These are phyloP conservation scores for Irpex lacteus DNA, from an alignment of 1,284 basidiomycete species.

Conservation along the genomic window DNA sequence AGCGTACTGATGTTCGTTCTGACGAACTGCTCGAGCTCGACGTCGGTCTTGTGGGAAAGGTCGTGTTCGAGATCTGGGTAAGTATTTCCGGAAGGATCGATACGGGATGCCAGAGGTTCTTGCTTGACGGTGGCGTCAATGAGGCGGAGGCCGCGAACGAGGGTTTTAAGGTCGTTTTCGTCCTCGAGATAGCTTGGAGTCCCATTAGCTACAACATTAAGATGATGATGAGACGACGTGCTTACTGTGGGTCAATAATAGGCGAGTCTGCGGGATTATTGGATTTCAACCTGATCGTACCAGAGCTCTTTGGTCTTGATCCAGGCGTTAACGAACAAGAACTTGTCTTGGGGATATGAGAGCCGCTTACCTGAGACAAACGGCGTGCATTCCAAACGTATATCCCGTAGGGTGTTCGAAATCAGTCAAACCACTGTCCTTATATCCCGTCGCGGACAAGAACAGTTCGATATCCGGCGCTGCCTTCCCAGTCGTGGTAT, in stretches of 20 bases:
- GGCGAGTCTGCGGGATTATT: conserved; percentile 39
- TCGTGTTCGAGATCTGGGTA: conserved; percentile 27
- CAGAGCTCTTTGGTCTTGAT: conserved; percentile 42
- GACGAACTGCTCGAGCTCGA: conserved; percentile 33
- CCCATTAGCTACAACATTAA: neutral
- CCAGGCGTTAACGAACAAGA: no score
- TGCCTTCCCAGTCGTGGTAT: conserved; percentile 50
- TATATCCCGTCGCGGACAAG: conserved; percentile 43
- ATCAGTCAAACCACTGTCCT: conserved; percentile 24
- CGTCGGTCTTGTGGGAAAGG: conserved; percentile 27
- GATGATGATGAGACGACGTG: conserved; percentile 10
- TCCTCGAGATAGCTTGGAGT: conserved; percentile 48
- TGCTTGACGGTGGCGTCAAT: conserved; percentile 47
- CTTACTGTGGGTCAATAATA: conserved; percentile 42
- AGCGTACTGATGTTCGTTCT: conserved; percentile 52
- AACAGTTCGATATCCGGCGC: conserved; percentile 68
- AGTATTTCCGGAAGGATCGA: conserved; percentile 37
- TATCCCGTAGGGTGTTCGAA: conserved; percentile 18
- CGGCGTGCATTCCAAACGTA: conserved; percentile 27
- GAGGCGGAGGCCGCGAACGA: conserved; percentile 52
- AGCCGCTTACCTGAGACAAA: conserved; percentile 27
- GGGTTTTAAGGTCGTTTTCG: conserved; percentile 50
- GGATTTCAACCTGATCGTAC: conserved; percentile 39
- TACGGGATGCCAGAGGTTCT: conserved; percentile 43
- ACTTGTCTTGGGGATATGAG: no score